A percentile compares a stretch with the other conserved stretches of the same genome.
Evolutionary conservation across 495 filamentous ascomycete genomes (phyloP).

Genomic region (Elasticomyces elasticus): DNA sequence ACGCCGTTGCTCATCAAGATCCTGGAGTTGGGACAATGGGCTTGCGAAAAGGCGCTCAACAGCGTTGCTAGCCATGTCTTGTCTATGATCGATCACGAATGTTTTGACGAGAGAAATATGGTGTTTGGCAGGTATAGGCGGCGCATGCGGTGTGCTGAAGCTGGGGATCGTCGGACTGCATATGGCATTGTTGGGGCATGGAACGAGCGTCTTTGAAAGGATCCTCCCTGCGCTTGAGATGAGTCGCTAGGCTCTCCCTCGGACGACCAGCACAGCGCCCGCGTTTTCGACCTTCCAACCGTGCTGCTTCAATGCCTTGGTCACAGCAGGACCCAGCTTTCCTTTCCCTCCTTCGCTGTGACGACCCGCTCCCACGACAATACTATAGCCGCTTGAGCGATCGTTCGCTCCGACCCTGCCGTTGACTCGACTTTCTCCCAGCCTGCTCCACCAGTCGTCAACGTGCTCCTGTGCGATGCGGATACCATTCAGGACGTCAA

Average conservation of each 20-base stretch:
- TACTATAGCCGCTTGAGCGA: slow-evolving; percentile 42
- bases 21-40: background rate
- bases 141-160: no score
- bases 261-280: slow-evolving; percentile 3
- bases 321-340: slow-evolving; percentile 71
- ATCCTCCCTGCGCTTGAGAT: no score
- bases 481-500: slow-evolving; percentile 67
- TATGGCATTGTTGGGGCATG: no score
- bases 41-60: background rate
- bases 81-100: background rate
- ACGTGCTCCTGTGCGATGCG: slow-evolving; percentile 61
- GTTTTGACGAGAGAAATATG: background rate
- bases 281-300: slow-evolving; percentile 65
- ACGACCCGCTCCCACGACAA: slow-evolving; percentile 70
- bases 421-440: slow-evolving; percentile 47
- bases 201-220: no score
- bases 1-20: no score
- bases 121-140: no score
- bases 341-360: slow-evolving; percentile 71
- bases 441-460: slow-evolving; percentile 66
- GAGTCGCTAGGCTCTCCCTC: background rate
- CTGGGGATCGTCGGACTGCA: no score
- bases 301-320: slow-evolving; percentile 59
- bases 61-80: background rate
- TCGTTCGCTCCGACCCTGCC: slow-evolving; percentile 28